phyloP scores from a whole-genome alignment of 768 basidiomycete genomes.

The Boletus rex-veris region DNA sequence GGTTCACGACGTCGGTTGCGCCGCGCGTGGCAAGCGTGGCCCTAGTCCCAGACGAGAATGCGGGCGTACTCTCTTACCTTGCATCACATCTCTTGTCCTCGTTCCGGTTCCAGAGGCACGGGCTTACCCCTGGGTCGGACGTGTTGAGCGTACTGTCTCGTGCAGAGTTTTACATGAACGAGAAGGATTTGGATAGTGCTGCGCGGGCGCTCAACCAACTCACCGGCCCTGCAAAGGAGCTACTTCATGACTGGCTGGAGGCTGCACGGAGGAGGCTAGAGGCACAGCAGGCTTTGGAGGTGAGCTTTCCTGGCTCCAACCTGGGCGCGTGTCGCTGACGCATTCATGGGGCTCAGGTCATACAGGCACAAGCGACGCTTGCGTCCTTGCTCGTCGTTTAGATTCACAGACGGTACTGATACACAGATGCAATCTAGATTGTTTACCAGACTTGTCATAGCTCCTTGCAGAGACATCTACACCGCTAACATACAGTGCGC shows the following conservation, averaged over 20 bases:
- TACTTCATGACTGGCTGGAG: conserved; percentile 85
- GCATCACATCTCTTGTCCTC: conserved; percentile 74
- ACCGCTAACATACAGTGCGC: conserved; percentile 46
- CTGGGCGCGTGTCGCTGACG: conserved; percentile 10
- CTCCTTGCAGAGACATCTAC: conserved; percentile 1
- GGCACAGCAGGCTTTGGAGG: conserved; percentile 90
- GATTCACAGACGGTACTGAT: conserved; percentile 16
- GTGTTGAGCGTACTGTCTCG: conserved; percentile 83
- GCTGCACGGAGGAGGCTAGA: conserved; percentile 85
- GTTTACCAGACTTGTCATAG: conserved; percentile 5
- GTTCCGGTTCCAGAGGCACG: conserved; percentile 77
- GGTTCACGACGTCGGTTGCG: conserved; percentile 82
- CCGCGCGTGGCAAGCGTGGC: conserved; percentile 87
- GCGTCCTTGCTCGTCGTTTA: conserved; percentile 75
- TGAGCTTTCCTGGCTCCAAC: conserved; percentile 24
- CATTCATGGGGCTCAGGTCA: conserved; percentile 46
- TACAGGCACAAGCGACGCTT: conserved; percentile 80
- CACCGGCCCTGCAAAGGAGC: conserved; percentile 69
- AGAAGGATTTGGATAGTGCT: conserved; percentile 84
- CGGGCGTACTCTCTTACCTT: conserved; percentile 83
- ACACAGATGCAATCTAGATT: conserved; percentile 22
- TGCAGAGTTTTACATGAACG: conserved; percentile 84
- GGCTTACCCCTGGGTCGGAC: conserved; percentile 70
- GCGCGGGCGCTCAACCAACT: conserved; percentile 90
- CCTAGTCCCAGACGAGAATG: conserved; percentile 86